These are phyloP conservation scores for Xylariaceae sp. DNA, from an alignment of 2,329 filamentous ascomycete genomes.

Conservation along the genomic window DNA sequence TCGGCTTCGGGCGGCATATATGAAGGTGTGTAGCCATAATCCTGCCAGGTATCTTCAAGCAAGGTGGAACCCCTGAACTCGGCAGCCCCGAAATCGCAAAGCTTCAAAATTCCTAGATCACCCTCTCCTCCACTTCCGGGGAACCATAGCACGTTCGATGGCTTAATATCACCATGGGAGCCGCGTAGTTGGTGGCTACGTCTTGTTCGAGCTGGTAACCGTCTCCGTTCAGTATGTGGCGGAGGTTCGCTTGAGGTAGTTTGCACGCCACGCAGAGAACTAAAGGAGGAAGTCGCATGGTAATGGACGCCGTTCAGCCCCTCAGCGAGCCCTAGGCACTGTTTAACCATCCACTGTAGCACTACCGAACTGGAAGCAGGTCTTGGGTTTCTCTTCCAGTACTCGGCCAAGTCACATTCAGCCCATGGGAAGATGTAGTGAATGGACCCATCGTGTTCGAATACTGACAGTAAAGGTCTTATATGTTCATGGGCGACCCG, in stretches of 20 bases:
- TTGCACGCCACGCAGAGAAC: not conserved
- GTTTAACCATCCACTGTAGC: not conserved
- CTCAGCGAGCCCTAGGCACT: not conserved
- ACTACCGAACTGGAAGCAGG: not conserved
- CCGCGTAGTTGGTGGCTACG: not conserved
- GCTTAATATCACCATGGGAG: not conserved
- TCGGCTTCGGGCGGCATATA: not conserved
- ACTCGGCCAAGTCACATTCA: not conserved
- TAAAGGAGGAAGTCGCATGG: not conserved
- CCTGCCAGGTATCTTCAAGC: not conserved
- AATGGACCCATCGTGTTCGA: not conserved
- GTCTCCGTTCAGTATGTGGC: not conserved
- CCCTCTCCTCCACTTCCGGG: not conserved
- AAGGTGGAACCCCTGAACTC: not conserved
- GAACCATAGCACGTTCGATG: not conserved
- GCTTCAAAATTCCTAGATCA: not conserved
- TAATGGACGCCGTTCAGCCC: not conserved
- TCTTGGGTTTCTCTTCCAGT: not conserved
- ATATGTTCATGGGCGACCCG: not conserved
- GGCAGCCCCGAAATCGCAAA: not conserved
- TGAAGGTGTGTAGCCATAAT: not conserved
- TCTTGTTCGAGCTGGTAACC: not conserved
- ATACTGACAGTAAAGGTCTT: not conserved
- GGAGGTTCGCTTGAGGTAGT: not conserved
- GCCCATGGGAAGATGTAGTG: not conserved